These are phyloP conservation scores for Musa balbisiana DNA, from an alignment of 202 grass and related monocot genomes.

Conservation along the genomic window DNA sequence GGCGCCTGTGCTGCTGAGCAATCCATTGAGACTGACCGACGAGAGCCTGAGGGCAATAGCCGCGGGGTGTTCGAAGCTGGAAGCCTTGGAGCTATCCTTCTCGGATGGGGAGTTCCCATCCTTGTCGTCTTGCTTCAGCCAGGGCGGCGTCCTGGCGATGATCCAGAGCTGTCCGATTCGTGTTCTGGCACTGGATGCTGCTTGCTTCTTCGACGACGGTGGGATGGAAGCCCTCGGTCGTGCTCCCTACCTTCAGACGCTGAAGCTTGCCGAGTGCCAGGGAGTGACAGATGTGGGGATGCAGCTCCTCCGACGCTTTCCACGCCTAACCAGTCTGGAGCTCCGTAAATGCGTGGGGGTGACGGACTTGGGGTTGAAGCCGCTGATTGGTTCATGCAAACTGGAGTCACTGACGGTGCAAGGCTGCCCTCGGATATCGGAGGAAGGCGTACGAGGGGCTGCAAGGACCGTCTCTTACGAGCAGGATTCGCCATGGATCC, in stretches of 20 bases:
- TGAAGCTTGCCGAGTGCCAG: conserved; percentile 40
- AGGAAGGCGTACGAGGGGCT: conserved; percentile 37
- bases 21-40: conserved; percentile 31
- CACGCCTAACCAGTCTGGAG: conserved; percentile 32
- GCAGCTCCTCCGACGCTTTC: conserved; percentile 7
- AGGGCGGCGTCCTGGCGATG: conserved; percentile 32
- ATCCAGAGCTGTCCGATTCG: conserved; percentile 44
- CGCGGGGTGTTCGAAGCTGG: conserved; percentile 36
- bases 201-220: conserved; percentile 31
- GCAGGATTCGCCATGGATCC: conserved; percentile 11
- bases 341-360: conserved; percentile 39
- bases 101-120: conserved; percentile 1
- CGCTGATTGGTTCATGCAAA: conserved; percentile 26
- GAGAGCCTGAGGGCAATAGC: conserved; percentile 36
- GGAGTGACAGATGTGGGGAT: conserved; percentile 42
- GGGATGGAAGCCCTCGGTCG: conserved; percentile 40
- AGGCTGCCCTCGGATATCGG: conserved; percentile 42
- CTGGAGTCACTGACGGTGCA: conserved; percentile 43
- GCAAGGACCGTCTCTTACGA: conserved; percentile 39
- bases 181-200: conserved; percentile 34
- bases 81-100: conserved; percentile 48
- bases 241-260: conserved; percentile 30
- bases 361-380: conserved; percentile 38
- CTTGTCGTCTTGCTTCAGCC: conserved; percentile 35
- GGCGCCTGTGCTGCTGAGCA: background rate